Evolutionary conservation across 129 eudicot genomes (phyloP), one percentile per base, ranked within the genome.

Genomic region (Apium graveolens): DNA sequence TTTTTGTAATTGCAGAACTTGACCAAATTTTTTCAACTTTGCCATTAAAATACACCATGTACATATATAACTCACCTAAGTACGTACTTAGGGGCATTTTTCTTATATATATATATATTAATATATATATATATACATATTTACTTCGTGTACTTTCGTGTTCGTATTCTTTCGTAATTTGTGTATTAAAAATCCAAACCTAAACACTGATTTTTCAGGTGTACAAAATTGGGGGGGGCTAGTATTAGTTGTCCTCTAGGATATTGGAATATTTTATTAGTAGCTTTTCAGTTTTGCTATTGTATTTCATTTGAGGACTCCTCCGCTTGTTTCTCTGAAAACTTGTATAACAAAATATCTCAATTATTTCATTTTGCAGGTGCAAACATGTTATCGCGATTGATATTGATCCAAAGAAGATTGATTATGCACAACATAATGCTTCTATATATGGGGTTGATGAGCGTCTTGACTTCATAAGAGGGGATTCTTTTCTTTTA

Each of bases 371-470:
- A 35, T 63, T 65, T 78, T 45, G 20, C 85, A 90, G 92, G 83
- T 80, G 94, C 78, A 79, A 77, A 57, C 92, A 87, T 80, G 84
- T 90, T 71, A 87, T 90, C 53, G 98, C 96, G 55, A 90, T 95
- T 74, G 98, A 95, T 85, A 91, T 95, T 80, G 98, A 95, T 86
- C 94, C 97, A 62, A 88, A 82, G 71, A 95, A 92, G 83, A 91
- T 95, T 44, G 92, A 88, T 78, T 90, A 83, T 82, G 98, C 98
- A 37, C 90, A 82, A 74, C 91, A 95, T 82, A 95, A 95, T 83
- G 98, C 98, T 42, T 70, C 86, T 81, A 77, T 95, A 74, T 95
- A 95, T 82, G 98, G 96, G 82, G 98, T 95, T n/a, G 78, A 80
- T 20, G 92, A 88, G 71, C 78, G 46, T 77, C 87, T 91, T 46